Evolutionary conservation across 345 rosid genomes (phyloP).

Genomic region (Balakata baccata): DNA sequence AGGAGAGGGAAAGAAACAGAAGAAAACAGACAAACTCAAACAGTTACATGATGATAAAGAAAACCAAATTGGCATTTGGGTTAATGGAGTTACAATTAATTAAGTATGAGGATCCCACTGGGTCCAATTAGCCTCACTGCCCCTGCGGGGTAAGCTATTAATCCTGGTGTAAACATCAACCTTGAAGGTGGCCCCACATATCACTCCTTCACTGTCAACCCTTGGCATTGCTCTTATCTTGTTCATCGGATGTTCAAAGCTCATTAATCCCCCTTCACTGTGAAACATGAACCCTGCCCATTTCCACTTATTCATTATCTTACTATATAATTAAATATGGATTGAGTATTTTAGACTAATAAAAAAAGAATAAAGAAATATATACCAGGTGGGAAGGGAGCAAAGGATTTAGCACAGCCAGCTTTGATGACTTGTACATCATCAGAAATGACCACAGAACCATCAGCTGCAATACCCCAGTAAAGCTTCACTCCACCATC

Average conservation of each 20-base stretch:
- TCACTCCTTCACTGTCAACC: slow-evolving; percentile 36
- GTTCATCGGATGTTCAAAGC: slow-evolving; percentile 51
- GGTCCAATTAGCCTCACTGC: slow-evolving; percentile 51
- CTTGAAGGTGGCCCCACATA: slow-evolving; percentile 43
- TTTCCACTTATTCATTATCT: not conserved
- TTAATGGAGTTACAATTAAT: not conserved
- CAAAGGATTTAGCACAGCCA: slow-evolving; percentile 58
- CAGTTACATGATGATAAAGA: too few relatives aligned
- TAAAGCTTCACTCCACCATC: slow-evolving; percentile 43
- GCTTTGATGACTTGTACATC: slow-evolving; percentile 42
- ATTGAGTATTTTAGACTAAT: too few relatives aligned
- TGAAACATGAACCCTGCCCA: slow-evolving; percentile 31
- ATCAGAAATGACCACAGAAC: slow-evolving; percentile 47
- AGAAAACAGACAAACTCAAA: too few relatives aligned
- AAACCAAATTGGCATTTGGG: too few relatives aligned
- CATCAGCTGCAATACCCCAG: slow-evolving; percentile 54
- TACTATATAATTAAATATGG: too few relatives aligned
- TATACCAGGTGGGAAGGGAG: slow-evolving; percentile 54
- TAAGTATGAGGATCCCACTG: slow-evolving; percentile 21
- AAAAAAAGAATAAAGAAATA: too few relatives aligned
- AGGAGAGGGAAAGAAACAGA: too few relatives aligned
- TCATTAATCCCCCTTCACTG: slow-evolving; percentile 40
- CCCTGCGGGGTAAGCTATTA: slow-evolving; percentile 44
- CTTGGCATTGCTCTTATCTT: slow-evolving; percentile 40
- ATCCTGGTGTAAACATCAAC: slow-evolving; percentile 41